These are phyloP conservation scores for Rubus parviflorus DNA, from an alignment of 306 rosid species.

Conservation along the genomic window DNA sequence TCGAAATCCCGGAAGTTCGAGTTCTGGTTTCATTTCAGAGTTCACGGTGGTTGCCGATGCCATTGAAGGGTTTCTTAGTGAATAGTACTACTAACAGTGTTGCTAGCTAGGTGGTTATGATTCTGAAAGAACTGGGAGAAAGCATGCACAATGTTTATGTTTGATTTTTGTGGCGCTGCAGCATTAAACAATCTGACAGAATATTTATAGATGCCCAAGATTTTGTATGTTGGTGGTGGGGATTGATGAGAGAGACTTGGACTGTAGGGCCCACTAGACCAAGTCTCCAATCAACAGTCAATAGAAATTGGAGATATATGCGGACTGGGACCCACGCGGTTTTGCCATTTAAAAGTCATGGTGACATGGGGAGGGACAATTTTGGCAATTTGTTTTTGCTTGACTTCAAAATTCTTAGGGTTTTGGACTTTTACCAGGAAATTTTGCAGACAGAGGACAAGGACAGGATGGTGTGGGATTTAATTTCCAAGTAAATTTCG, in stretches of 20 bases:
- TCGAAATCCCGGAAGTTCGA: slow-evolving; percentile 82
- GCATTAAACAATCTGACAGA: background rate
- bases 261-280: slow-evolving; percentile 15
- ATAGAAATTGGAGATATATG: background rate
- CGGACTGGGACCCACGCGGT: slow-evolving; percentile 60
- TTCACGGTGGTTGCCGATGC: slow-evolving; percentile 14
- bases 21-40: slow-evolving; percentile 40
- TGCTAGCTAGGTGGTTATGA: background rate
- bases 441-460: background rate
- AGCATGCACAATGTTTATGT: background rate
- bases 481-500: slow-evolving; percentile 11
- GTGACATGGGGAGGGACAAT: slow-evolving; percentile 5
- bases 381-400: background rate
- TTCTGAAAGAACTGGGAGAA: background rate
- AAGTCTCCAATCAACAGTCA: slow-evolving; percentile 22
- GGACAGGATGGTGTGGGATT: background rate
- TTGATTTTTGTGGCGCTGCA: slow-evolving; percentile 13
- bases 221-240: slow-evolving; percentile 13
- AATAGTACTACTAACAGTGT: background rate
- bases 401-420: slow-evolving; percentile 16
- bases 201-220: slow-evolving; percentile 9
- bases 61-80: slow-evolving; percentile 9
- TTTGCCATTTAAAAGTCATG: slow-evolving; percentile 32
- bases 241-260: no score
- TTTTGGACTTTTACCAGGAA: slow-evolving; percentile 53